These are phyloP conservation scores for Debaryomyces tyrocola DNA, from an alignment of 805 yeast species.

Conservation along the genomic window DNA sequence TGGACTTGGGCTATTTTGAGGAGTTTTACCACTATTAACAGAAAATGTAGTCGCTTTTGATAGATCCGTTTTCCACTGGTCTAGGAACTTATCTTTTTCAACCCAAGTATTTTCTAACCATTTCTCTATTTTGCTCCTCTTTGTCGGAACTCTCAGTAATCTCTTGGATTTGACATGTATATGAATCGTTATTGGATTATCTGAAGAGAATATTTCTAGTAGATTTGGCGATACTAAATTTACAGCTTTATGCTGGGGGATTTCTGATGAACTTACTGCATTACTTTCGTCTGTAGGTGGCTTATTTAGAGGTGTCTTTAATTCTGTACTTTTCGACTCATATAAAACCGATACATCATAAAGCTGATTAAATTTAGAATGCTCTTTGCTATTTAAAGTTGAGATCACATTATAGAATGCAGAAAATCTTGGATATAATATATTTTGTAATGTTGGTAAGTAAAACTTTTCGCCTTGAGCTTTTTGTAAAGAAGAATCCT, in stretches of 20 bases:
- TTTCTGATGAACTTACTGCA: background rate
- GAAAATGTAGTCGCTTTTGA: background rate
- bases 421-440: constrained; percentile 77
- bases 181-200: constrained; percentile 34
- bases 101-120: constrained; percentile 79
- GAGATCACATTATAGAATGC: constrained; percentile 52
- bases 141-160: constrained; percentile 49
- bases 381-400: constrained; percentile 32
- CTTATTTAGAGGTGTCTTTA: no score
- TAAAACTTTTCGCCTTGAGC: constrained; percentile 55
- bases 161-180: constrained; percentile 51
- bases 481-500: constrained; percentile 49
- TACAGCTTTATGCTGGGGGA: background rate
- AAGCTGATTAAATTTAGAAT: constrained; percentile 41
- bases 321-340: constrained; percentile 2
- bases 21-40: background rate
- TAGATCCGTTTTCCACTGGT: constrained; percentile 4
- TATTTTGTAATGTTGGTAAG: constrained; percentile 57
- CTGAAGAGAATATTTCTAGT: constrained; percentile 28
- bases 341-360: constrained; percentile 60
- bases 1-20: background rate
- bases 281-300: background rate
- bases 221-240: constrained; percentile 26
- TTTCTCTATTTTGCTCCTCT: constrained; percentile 57
- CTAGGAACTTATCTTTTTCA: constrained; percentile 54